Conservation (phyloP, 2,329 filamentous ascomycete genomes). For the Cladophialophora psammophila region DNA sequence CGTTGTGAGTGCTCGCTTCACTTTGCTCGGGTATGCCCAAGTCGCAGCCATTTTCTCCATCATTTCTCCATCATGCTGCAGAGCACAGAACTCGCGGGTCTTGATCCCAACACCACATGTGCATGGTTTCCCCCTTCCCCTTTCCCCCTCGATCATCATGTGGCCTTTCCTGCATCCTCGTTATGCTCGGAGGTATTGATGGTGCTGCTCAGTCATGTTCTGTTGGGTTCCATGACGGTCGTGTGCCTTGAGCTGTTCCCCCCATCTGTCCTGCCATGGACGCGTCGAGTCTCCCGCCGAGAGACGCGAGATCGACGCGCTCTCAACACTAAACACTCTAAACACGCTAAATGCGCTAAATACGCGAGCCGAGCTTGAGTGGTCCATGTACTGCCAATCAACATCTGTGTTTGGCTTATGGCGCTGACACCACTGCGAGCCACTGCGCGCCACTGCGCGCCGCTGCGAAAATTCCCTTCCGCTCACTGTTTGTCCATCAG, state of each 20-base stretch:
- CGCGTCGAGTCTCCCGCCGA: slow-evolving; percentile 18
- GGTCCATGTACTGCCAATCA: neutral
- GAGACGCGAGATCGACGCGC: slow-evolving; percentile 22
- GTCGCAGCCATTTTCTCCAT: slow-evolving; percentile 7
- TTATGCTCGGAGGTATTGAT: no score
- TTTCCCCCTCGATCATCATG: no score
- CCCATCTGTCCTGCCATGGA: neutral
- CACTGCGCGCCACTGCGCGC: no score
- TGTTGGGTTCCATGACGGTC: neutral
- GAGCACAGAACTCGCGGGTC: slow-evolving; percentile 34
- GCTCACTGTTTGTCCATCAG: no score
- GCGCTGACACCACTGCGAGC: slow-evolving; percentile 11
- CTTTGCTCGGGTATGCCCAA: slow-evolving; percentile 13
- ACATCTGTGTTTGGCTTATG: neutral
- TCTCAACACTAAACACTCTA: neutral
- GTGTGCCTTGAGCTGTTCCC: slow-evolving; percentile 1
- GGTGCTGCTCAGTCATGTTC: no score
- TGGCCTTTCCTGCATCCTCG: no score
- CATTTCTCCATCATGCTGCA: slow-evolving; percentile 6
- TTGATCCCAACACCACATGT: slow-evolving; percentile 17
- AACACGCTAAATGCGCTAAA: neutral
- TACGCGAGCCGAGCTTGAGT: slow-evolving; percentile 3
- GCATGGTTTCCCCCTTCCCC: no score
- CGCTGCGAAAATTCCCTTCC: no score
- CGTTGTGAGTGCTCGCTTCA: slow-evolving; percentile 20